Conservation (phyloP, 306 rosid species). For the Neltuma alba region DNA sequence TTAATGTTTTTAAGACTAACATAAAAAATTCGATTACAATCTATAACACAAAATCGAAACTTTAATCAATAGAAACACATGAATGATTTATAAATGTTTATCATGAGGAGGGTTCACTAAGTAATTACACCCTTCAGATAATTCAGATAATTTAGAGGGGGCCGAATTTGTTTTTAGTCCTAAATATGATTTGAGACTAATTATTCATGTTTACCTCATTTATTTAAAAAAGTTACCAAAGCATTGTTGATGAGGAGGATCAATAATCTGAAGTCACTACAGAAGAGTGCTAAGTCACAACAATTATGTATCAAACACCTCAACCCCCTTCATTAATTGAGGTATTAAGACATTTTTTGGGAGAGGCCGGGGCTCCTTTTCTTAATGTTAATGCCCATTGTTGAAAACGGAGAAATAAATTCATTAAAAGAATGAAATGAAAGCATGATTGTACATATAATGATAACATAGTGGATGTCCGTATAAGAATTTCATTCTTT, state of each 20-base stretch:
- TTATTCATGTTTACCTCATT: not conserved
- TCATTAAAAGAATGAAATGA: not conserved
- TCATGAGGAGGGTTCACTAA: not conserved
- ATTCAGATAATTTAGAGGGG: too few species aligned
- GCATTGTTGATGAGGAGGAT: not conserved
- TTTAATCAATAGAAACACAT: not conserved
- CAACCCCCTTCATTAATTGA: not conserved
- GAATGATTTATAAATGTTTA: not conserved
- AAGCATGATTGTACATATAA: not conserved
- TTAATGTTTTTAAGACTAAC: not conserved
- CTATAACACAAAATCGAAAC: not conserved
- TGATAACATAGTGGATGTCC: not conserved
- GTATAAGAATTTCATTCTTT: not conserved
- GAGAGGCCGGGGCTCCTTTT: not conserved
- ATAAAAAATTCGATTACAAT: not conserved
- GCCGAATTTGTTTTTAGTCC: too few species aligned
- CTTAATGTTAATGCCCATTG: not conserved
- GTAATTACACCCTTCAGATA: not conserved
- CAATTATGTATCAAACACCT: not conserved
- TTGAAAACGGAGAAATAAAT: not conserved
- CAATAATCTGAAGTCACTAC: not conserved
- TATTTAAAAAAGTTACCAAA: too few species aligned
- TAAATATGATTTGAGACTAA: too few species aligned
- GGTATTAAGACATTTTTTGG: not conserved
- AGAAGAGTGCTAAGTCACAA: too few species aligned